phyloP scores from a whole-genome alignment of 164 flowering plant genomes.

The Cinnamomum micranthum region DNA sequence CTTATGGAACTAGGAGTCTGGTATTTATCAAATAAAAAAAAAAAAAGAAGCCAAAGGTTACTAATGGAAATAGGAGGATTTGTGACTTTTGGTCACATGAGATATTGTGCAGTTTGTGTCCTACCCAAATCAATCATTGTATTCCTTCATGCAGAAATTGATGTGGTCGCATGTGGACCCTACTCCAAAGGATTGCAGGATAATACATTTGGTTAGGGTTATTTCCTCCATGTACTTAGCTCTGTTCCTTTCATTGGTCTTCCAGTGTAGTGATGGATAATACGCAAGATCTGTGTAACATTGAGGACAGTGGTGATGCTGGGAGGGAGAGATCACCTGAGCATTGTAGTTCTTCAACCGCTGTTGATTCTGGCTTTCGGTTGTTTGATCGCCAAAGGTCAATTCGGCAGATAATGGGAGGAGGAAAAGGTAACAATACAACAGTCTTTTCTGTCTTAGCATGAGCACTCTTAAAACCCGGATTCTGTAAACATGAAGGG shows the following conservation, averaged over 20 bases:
- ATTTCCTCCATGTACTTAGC: too few species aligned
- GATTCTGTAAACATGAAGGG: neutral
- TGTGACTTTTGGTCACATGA: too few species aligned
- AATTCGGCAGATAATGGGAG: slow-evolving; percentile 30
- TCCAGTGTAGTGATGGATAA: slow-evolving; percentile 25
- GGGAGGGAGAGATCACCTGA: slow-evolving; percentile 21
- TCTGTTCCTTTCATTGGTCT: neutral
- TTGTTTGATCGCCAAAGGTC: slow-evolving; percentile 26
- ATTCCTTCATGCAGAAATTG: too few species aligned
- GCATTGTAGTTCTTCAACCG: slow-evolving; percentile 15
- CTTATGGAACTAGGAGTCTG: too few species aligned
- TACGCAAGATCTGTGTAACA: slow-evolving; percentile 23
- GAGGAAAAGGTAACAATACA: slow-evolving; percentile 30
- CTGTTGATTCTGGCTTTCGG: slow-evolving; percentile 15
- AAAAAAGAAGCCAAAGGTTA: too few species aligned
- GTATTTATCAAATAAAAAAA: too few species aligned
- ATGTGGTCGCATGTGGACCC: too few species aligned
- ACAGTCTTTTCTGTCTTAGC: neutral
- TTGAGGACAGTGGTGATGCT: slow-evolving; percentile 17
- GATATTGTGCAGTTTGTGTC: too few species aligned
- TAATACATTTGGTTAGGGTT: too few species aligned
- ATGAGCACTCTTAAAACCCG: neutral
- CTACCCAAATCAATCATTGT: too few species aligned
- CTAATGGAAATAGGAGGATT: too few species aligned
- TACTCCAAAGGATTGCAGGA: too few species aligned